phyloP scores from a whole-genome alignment of 2,329 filamentous ascomycete genomes.

The Colletotrichum sp. region DNA sequence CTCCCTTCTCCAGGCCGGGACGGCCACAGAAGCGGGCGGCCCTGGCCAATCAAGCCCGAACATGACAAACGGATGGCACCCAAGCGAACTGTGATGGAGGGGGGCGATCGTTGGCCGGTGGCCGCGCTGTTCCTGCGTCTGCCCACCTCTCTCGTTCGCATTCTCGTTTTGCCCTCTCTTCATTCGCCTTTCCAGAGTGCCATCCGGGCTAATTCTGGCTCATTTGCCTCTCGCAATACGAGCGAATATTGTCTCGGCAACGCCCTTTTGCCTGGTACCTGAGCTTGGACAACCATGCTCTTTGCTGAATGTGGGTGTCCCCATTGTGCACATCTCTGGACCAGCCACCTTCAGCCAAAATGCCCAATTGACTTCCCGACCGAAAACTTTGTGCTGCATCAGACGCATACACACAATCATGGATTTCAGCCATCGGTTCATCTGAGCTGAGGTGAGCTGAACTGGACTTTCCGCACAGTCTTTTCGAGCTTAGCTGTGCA shows the following conservation, averaged over 20 bases:
- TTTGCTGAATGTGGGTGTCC: not conserved
- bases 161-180: not conserved
- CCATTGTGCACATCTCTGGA: not conserved
- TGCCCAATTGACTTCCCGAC: not conserved
- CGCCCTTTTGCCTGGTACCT: not conserved
- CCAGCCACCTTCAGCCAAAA: not conserved
- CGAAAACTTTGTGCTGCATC: not conserved
- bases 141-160: not conserved
- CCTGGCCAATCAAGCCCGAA: constrained; percentile 5
- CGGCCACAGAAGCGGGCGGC: not conserved
- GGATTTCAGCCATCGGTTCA: not conserved
- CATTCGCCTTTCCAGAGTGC: not conserved
- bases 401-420: not conserved
- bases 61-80: constrained; percentile 5
- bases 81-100: not conserved
- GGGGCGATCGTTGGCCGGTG: not conserved
- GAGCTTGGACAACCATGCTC: not conserved
- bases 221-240: constrained; percentile 3
- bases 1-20: not conserved
- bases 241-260: not conserved
- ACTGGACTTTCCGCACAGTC: not conserved
- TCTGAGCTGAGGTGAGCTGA: not conserved
- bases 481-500: not conserved
- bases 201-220: not conserved
- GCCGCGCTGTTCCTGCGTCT: constrained; percentile 16